Percentiles rank a stretch among this genome's conserved stretches.
Evolutionary conservation across 208 protist species (phyloP).

Genomic region (Porcisia deanei): DNA sequence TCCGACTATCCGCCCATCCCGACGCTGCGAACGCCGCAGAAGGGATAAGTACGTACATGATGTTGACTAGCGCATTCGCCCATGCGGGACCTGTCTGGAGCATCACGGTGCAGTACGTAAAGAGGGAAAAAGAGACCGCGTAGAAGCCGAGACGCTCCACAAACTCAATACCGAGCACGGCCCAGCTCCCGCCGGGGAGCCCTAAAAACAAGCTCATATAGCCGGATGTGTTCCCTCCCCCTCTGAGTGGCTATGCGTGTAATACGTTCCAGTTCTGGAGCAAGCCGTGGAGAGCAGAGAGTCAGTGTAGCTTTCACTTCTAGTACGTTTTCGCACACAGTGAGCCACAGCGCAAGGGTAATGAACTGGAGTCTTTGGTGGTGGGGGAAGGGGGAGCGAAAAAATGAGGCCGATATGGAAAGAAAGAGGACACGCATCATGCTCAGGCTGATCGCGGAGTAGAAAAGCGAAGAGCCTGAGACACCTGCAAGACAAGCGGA

Average conservation of each 20-base stretch:
- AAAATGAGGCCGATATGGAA: background rate
- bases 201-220: slow-evolving; percentile 27
- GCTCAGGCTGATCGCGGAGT: background rate
- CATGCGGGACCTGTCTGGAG: slow-evolving; percentile 34
- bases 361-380: background rate
- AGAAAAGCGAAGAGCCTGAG: too few species aligned
- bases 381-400: background rate
- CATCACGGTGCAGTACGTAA: slow-evolving; percentile 67
- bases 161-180: slow-evolving; percentile 61
- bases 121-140: slow-evolving; percentile 61
- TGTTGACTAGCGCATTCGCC: slow-evolving; percentile 55
- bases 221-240: background rate
- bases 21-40: slow-evolving; percentile 50
- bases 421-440: background rate
- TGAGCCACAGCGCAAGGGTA: background rate
- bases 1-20: slow-evolving; percentile 50
- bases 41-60: slow-evolving; percentile 55
- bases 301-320: background rate
- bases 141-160: slow-evolving; percentile 69
- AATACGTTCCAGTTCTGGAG: background rate
- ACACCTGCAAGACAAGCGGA: background rate
- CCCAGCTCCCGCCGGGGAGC: slow-evolving; percentile 41
- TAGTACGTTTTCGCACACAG: background rate
- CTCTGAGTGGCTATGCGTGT: background rate
- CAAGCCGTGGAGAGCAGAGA: background rate